Evolutionary conservation across 139 green algal genomes (phyloP).

Genomic region (Chlorella sorokiniana): DNA sequence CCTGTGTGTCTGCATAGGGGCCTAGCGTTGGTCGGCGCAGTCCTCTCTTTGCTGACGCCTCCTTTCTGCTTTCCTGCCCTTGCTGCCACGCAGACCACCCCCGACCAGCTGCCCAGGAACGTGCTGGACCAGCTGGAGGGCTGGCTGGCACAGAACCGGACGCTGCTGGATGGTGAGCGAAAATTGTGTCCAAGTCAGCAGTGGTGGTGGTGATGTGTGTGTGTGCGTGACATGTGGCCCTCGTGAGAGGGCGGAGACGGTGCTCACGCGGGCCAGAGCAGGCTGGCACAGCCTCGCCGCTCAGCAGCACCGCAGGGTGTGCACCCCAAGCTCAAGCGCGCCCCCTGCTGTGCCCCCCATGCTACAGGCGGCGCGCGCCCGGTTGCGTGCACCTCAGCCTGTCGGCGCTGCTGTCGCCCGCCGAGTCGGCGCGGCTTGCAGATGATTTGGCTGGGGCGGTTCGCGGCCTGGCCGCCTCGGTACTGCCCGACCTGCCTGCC

Average conservation of each 20-base stretch:
- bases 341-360: neutral
- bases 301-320: no score
- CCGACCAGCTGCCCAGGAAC: conserved; percentile 23
- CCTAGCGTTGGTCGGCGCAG: no score
- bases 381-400: conserved; percentile 21
- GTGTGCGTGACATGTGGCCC: no score
- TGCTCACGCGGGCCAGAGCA: no score
- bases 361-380: conserved; percentile 15
- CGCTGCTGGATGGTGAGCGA: conserved; percentile 22
- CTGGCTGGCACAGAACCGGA: conserved; percentile 29
- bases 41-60: neutral
- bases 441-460: conserved; percentile 1
- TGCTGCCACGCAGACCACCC: conserved; percentile 27
- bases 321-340: no score
- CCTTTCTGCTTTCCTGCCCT: neutral
- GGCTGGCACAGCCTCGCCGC: no score
- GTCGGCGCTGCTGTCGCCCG: neutral
- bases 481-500: neutral
- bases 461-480: neutral
- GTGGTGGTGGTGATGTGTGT: no score
- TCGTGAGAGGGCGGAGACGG: no score
- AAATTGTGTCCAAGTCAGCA: neutral
- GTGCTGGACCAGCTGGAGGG: conserved; percentile 29
- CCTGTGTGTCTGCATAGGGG: no score
- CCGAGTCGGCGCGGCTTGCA: neutral